Evolutionary conservation across 2,329 filamentous ascomycete species (phyloP), one percentile per base, ranked within the genome.

Genomic region (Sporothrix schenckii): DNA sequence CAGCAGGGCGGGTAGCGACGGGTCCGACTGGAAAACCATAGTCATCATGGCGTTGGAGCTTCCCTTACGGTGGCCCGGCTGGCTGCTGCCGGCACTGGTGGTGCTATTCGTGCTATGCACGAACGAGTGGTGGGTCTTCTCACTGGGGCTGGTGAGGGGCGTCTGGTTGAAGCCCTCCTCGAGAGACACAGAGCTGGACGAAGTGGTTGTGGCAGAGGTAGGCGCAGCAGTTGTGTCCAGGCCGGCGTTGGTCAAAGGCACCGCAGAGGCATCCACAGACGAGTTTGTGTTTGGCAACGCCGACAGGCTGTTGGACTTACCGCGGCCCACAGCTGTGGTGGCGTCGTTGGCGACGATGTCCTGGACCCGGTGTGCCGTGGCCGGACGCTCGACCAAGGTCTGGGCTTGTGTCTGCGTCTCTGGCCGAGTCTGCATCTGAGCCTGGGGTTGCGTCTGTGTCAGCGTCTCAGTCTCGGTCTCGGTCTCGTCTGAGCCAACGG

Each of bases 1-100:
- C 13, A 90, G 81, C 9, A 90, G 79, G 7, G 88, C 87, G 13
- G 88, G 88, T 2, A 90, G 78, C 5, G 88, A 90, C 0, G 87
- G 88, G 68, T 90, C 88, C 3, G 88, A 90, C 69, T 86, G 86
- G 76, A 88, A 89, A 2, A 80, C 81, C 19, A 85, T 75, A 3
- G 80, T 81, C 19, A 85, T 75, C 74, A 85, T 84, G 10, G 83
- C 80, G 6, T 84, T 83, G 3, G 82, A 80, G 0, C 80, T 76
- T n/a, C 79, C 80, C 72, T 81, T 81, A 69, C 70, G 41, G 13
- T 63, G 39, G 6, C 63, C 67, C 3, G 63, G 47, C 19, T 61
- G 63, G 24, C 13, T 65, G 60, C 14, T 49, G 52, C 66, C 21
- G 49, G 24, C 9, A 11, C 44, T n/a, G 13, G 27, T 54, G 49